A percentile compares a stretch with the other conserved stretches of the same genome.
Evolutionary conservation across 139 green algal species (phyloP).

Genomic region (Chlamydomonas schloesseri): DNA sequence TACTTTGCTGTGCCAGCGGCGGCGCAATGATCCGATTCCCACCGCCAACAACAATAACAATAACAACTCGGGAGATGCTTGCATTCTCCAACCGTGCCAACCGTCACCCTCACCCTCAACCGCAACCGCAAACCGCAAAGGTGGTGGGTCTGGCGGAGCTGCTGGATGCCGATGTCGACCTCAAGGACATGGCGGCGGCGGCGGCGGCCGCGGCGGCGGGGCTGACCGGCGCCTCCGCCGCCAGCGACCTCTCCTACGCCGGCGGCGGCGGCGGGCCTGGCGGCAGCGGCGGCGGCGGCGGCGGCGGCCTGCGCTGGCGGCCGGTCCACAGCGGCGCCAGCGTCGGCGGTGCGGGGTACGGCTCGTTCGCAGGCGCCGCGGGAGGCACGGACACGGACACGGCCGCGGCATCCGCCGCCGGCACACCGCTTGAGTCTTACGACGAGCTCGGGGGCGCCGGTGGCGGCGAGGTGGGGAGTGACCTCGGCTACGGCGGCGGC

Average conservation of each 20-base stretch:
- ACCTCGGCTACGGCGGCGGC: no score
- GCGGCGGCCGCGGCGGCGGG: background rate
- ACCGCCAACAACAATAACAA: no score
- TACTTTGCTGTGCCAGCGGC: no score
- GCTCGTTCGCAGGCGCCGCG: no score
- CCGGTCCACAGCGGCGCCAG: no score
- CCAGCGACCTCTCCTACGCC: background rate
- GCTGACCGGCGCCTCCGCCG: background rate
- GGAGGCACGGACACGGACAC: no score
- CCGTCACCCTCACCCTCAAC: no score
- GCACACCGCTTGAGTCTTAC: background rate
- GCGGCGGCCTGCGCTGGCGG: background rate
- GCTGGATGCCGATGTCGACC: constrained; percentile 33
- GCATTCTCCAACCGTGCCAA: no score
- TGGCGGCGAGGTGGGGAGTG: background rate
- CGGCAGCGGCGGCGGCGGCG: constrained; percentile 8
- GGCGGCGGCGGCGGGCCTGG: background rate
- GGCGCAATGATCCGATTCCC: no score
- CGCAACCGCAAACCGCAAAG: background rate
- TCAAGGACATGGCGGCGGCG: constrained; percentile 9
- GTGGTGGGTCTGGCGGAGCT: constrained; percentile 34
- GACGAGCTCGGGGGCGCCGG: background rate
- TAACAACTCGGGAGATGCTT: no score
- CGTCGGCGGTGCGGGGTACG: no score
- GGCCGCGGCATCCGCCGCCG: no score